A percentile compares a stretch with the other conserved stretches of the same genome.
Conservation (phyloP, 164 flowering plant genomes). For the Aristolochia contorta region DNA sequence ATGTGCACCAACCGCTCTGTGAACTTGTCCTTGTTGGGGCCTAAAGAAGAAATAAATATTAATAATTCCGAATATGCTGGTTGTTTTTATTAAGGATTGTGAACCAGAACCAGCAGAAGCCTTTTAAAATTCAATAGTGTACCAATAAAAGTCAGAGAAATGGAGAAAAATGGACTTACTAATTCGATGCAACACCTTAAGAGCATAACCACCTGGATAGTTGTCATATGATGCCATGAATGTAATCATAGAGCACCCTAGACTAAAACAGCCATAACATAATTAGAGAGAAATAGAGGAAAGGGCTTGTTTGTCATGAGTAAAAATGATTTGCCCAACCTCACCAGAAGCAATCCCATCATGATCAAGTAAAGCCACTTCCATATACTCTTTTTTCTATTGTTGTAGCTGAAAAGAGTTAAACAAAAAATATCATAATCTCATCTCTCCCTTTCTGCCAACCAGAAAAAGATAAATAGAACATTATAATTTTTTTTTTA, state of each 20-base stretch:
- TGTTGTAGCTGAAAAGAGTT: conserved; percentile 60
- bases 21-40: conserved; percentile 18
- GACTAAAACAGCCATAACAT: conserved; percentile 45
- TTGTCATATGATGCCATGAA: conserved; percentile 89
- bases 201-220: conserved; percentile 80
- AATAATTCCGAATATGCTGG: neutral
- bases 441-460: too few species aligned
- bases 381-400: conserved; percentile 72
- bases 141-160: neutral
- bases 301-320: neutral
- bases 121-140: neutral
- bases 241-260: conserved; percentile 59
- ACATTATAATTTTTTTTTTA: too few species aligned
- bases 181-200: conserved; percentile 54
- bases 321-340: conserved; percentile 33
- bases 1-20: conserved; percentile 70
- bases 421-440: neutral
- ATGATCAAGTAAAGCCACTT: conserved; percentile 41
- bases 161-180: conserved; percentile 34
- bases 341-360: conserved; percentile 56
- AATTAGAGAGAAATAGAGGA: conserved; percentile 6
- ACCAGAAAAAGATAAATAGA: too few species aligned
- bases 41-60: conserved; percentile 22
- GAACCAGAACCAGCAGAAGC: neutral
- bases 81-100: neutral